phyloP scores from a whole-genome alignment of 805 yeast species.

The Saccharomycopsis microspora region DNA sequence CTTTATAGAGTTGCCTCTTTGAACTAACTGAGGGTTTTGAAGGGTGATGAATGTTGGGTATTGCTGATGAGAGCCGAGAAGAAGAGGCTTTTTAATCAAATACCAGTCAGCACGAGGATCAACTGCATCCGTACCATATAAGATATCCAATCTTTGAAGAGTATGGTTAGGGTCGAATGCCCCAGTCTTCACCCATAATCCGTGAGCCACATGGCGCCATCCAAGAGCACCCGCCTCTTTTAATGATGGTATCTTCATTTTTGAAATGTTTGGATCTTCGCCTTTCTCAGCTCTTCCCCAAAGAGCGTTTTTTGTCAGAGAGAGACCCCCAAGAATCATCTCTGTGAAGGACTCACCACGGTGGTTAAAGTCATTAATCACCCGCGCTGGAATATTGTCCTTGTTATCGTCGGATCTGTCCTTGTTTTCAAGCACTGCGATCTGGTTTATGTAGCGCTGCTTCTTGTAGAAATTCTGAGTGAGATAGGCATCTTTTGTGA shows the following conservation, averaged over 20 bases:
- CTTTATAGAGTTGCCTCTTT: constrained; percentile 1
- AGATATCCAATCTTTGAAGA: constrained; percentile 44
- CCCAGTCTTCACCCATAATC: constrained; percentile 54
- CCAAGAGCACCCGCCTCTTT: constrained; percentile 8
- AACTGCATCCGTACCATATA: constrained; percentile 51
- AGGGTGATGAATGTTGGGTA: constrained; percentile 11
- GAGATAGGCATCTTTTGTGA: constrained; percentile 10
- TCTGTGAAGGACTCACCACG: constrained; percentile 11
- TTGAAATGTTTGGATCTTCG: neutral
- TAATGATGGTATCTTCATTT: constrained; percentile 1
- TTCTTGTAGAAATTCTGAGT: constrained; percentile 5
- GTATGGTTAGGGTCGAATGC: constrained; percentile 25
- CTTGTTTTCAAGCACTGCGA: constrained; percentile 7
- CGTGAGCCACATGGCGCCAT: constrained; percentile 22
- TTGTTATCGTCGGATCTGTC: neutral
- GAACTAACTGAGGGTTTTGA: constrained; percentile 3
- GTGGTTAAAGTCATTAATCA: constrained; percentile 9
- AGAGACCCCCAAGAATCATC: constrained; percentile 7
- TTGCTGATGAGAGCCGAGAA: constrained; percentile 15
- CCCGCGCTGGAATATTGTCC: constrained; percentile 2
- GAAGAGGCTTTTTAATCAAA: constrained; percentile 21
- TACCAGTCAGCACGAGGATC: constrained; percentile 64
- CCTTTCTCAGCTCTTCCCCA: neutral
- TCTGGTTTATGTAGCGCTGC: constrained; percentile 8
- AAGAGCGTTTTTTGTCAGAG: constrained; percentile 4